phyloP scores from a whole-genome alignment of 495 filamentous ascomycete species.

The Neurospora sp. region DNA sequence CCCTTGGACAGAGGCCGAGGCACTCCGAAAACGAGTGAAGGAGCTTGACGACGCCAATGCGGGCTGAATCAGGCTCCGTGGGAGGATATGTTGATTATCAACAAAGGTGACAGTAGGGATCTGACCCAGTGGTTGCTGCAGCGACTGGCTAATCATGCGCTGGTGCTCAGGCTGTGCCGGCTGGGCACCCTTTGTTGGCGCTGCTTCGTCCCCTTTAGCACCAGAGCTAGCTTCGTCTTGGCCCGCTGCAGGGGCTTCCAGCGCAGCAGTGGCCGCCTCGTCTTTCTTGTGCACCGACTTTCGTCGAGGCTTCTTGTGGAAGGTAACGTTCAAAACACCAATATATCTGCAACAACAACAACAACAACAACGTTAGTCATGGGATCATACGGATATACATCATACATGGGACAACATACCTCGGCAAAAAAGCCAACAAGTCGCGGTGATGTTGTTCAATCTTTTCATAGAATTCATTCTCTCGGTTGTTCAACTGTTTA shows the following conservation, averaged over 20 bases:
- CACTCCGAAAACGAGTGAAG: conserved; percentile 24
- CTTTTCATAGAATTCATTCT: conserved; percentile 97
- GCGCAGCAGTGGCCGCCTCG: conserved; percentile 14
- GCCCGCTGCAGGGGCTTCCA: conserved; percentile 7
- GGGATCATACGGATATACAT: neutral
- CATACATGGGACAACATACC: conserved; percentile 44
- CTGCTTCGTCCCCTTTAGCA: conserved; percentile 6
- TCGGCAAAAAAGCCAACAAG: conserved; percentile 80
- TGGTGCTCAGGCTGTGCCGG: conserved; percentile 21
- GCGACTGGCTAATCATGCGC: conserved; percentile 73
- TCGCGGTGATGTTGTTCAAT: conserved; percentile 85
- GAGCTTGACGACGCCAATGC: conserved; percentile 10
- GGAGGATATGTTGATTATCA: conserved; percentile 92
- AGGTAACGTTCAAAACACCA: conserved; percentile 93
- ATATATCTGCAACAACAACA: conserved; percentile 58
- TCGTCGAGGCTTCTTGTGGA: conserved; percentile 69
- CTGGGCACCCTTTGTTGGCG: conserved; percentile 2
- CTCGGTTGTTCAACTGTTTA: conserved; percentile 92
- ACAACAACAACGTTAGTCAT: conserved; percentile 7
- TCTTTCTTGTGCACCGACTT: conserved; percentile 44
- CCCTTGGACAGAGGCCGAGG: conserved; percentile 20
- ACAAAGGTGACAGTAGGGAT: conserved; percentile 91
- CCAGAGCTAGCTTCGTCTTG: conserved; percentile 1
- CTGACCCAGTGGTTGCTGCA: conserved; percentile 32
- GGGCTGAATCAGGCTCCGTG: conserved; percentile 59